phyloP scores from a whole-genome alignment of 2,329 filamentous ascomycete genomes.

The Colletotrichum lindemuthianum region DNA sequence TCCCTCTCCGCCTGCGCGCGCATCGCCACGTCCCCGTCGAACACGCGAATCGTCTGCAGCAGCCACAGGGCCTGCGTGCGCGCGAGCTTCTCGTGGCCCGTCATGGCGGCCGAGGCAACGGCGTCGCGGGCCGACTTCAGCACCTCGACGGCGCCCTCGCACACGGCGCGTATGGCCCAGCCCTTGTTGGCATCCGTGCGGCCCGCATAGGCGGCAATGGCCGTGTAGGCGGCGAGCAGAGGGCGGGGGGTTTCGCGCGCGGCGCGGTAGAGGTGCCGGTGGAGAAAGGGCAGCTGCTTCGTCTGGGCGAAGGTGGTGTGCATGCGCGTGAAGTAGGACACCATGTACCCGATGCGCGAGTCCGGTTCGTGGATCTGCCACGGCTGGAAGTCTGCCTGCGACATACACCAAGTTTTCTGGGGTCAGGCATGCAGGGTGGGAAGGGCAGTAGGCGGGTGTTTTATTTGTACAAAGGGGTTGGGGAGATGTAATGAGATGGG shows the following conservation, averaged over 20 bases:
- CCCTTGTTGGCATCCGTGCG: slow-evolving; percentile 50
- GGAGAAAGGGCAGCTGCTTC: slow-evolving; percentile 53
- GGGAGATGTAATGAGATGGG: neutral
- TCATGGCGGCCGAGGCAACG: slow-evolving; percentile 28
- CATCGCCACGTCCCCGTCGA: slow-evolving; percentile 55
- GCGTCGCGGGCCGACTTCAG: slow-evolving; percentile 37
- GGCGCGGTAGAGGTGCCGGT: slow-evolving; percentile 53
- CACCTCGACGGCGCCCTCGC: slow-evolving; percentile 50
- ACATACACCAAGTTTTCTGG: slow-evolving; percentile 7
- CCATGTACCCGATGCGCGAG: slow-evolving; percentile 48
- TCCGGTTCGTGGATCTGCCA: slow-evolving; percentile 48
- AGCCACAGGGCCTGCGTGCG: slow-evolving; percentile 55
- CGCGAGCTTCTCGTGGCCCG: slow-evolving; percentile 51
- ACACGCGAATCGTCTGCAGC: slow-evolving; percentile 53
- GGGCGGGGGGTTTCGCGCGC: slow-evolving; percentile 48
- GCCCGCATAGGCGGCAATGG: slow-evolving; percentile 50
- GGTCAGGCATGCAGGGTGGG: neutral
- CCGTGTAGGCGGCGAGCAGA: slow-evolving; percentile 53
- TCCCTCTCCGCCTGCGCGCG: slow-evolving; percentile 54
- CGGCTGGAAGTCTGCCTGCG: slow-evolving; percentile 22
- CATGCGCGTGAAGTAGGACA: slow-evolving; percentile 45
- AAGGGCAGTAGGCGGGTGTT: neutral
- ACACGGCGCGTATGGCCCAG: slow-evolving; percentile 51
- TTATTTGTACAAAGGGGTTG: too few relatives aligned
- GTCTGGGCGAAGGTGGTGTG: slow-evolving; percentile 48